Base-by-base conservation (phyloP, 2,329 filamentous ascomycete species). In the Talaromyces piceae region DNA sequence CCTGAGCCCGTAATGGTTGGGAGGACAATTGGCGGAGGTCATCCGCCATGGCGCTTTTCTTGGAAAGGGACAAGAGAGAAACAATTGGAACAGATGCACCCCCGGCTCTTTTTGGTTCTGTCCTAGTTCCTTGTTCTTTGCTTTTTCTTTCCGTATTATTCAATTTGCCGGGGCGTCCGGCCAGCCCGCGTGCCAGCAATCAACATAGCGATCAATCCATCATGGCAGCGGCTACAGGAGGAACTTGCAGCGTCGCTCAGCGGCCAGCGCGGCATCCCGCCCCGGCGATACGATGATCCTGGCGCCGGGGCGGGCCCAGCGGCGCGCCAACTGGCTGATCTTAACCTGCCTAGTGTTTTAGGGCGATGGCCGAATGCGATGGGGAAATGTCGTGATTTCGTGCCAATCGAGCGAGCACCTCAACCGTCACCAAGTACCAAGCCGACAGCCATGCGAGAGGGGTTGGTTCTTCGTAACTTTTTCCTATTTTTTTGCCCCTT, bases 371-470 rank as follows among this genome's bases (percentile, higher is more conserved):
- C 63, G 67, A 64, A 70, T 70, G 61, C 56, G 64, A 68, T 68
- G 67, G 65, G 63, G 65, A 69, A 68, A 70, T 70, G 67, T 70
- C 67, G 67, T 68, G 65, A 70, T 70, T 37, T 37, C 20, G 33
- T 37, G 33, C 33, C 33, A 37, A 37, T 37, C 33, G 33, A 37
- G 33, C 16, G 5, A 9, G 33, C 5, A 37, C n/a, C n/a, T n/a
- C n/a, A n/a, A n/a, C n/a, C n/a, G n/a, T n/a, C n/a, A n/a, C n/a
- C n/a, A n/a, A n/a, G n/a, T n/a, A n/a, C n/a, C 33, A 37, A 37
- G 16, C 9, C 33, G 33, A 9, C n/a, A 18, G 16, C 9, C 20
- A 7, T 33, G 7, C 6, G 31, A 8, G 16, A 37, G 16, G 33
- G 16, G 33, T 20, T 31, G 16, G 7, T 6, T 12, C n/a, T 8